These are phyloP conservation scores for Talaromyces marneffei DNA, from an alignment of 2,329 filamentous ascomycete genomes.

Conservation along the genomic window DNA sequence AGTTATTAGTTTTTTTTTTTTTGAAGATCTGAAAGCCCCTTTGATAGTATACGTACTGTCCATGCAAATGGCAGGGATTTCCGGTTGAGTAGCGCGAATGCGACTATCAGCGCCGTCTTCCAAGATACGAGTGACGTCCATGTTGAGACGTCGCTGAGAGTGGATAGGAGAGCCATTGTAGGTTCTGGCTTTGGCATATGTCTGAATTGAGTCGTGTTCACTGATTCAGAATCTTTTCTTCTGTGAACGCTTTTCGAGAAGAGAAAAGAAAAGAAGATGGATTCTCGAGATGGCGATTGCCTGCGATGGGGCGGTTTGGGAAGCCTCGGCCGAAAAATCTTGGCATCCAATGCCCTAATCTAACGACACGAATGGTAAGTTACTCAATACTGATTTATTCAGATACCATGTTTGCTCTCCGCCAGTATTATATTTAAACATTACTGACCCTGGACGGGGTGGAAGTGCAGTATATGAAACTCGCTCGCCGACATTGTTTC, in stretches of 20 bases:
- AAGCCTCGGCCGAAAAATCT: neutral
- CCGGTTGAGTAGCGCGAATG: conserved; percentile 58
- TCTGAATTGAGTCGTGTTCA: neutral
- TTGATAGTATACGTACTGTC: conserved; percentile 54
- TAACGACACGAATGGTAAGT: too few relatives aligned
- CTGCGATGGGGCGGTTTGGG: neutral
- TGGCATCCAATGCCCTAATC: neutral
- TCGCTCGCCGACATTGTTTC: too few relatives aligned
- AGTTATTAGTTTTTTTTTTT: neutral
- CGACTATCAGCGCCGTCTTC: conserved; percentile 37
- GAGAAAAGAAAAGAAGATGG: neutral
- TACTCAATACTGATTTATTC: too few relatives aligned
- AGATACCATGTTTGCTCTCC: too few relatives aligned
- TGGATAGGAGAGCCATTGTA: conserved; percentile 11
- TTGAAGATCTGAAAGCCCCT: neutral
- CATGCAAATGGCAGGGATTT: conserved; percentile 71
- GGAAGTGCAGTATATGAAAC: too few relatives aligned
- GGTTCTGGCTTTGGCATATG: neutral
- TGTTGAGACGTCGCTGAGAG: neutral
- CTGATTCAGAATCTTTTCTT: too few relatives aligned
- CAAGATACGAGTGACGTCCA: conserved; percentile 21
- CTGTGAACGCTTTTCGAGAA: neutral
- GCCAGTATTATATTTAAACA: too few relatives aligned
- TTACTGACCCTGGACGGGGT: too few relatives aligned
- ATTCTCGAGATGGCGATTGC: neutral